These are phyloP conservation scores for Mycena rosella DNA, from an alignment of 768 basidiomycete genomes.

Conservation along the genomic window DNA sequence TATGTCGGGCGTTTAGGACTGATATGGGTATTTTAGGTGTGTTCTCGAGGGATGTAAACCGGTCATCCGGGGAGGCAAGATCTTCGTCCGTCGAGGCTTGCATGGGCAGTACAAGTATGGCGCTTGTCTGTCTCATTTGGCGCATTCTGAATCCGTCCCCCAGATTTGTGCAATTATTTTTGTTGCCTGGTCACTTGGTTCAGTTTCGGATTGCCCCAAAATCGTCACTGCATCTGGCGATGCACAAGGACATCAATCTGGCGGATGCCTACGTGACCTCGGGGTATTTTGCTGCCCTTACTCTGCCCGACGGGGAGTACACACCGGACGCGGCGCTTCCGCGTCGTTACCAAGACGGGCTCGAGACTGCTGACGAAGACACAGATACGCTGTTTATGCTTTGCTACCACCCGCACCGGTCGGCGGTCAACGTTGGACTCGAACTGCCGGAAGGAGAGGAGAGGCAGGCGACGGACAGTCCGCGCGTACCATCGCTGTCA, in stretches of 20 bases:
- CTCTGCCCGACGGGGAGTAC: slow-evolving; percentile 75
- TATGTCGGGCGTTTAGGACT: background rate
- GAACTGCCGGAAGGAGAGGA: slow-evolving; percentile 44
- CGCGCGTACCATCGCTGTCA: slow-evolving; percentile 63
- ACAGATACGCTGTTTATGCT: slow-evolving; percentile 90
- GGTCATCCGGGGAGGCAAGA: slow-evolving; percentile 77
- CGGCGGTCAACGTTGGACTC: slow-evolving; percentile 38
- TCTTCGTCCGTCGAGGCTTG: slow-evolving; percentile 79
- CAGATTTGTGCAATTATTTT: slow-evolving; percentile 79
- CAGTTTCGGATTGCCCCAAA: slow-evolving; percentile 75
- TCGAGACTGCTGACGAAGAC: slow-evolving; percentile 90
- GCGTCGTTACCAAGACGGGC: slow-evolving; percentile 89
- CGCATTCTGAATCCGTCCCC: slow-evolving; percentile 13
- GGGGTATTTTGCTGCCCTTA: slow-evolving; percentile 83
- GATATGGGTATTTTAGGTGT: slow-evolving; percentile 54
- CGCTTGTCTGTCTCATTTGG: background rate
- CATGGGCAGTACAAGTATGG: slow-evolving; percentile 85
- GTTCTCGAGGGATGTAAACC: slow-evolving; percentile 83
- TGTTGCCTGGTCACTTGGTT: slow-evolving; percentile 82
- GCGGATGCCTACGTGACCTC: slow-evolving; percentile 87
- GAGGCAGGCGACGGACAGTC: slow-evolving; percentile 42
- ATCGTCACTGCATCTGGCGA: slow-evolving; percentile 68
- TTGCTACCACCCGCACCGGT: slow-evolving; percentile 66
- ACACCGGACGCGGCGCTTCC: slow-evolving; percentile 66
- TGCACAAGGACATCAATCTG: slow-evolving; percentile 69